A percentile compares a stretch with the other conserved stretches of the same genome.
Evolutionary conservation across 331 rosid genomes (phyloP).

Genomic region (Stylosanthes scabra): DNA sequence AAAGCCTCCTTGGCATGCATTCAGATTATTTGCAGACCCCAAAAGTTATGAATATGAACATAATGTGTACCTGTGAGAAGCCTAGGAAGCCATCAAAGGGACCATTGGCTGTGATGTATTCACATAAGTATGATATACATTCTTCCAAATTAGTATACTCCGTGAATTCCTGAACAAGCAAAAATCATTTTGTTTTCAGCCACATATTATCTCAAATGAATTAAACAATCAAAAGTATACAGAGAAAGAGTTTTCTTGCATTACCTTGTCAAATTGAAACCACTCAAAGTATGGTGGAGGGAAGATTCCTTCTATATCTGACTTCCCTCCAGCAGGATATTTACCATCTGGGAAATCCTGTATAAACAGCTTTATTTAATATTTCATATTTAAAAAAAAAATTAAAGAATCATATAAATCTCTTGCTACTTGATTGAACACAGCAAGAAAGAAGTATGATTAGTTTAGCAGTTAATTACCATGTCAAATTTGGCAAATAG

Average conservation of each 20-base stretch:
- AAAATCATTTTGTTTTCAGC: constrained; percentile 7
- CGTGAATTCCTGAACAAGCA: constrained; percentile 67
- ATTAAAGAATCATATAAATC: neutral
- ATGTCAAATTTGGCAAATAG: constrained; percentile 66
- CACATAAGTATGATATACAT: constrained; percentile 69
- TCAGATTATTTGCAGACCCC: neutral
- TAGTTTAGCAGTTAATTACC: constrained; percentile 71
- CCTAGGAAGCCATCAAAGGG: constrained; percentile 90
- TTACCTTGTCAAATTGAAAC: constrained; percentile 84
- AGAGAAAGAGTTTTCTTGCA: neutral
- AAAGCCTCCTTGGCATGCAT: neutral
- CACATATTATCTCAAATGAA: constrained; percentile 4
- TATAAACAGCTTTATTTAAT: neutral
- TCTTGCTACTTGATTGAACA: neutral
- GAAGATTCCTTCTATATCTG: constrained; percentile 83
- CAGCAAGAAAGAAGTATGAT: neutral
- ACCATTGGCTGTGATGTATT: constrained; percentile 76
- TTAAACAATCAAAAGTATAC: neutral
- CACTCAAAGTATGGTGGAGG: constrained; percentile 92
- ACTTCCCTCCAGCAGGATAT: constrained; percentile 86
- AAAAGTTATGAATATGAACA: constrained; percentile 9
- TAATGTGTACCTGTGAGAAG: constrained; percentile 75
- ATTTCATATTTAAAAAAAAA: too few species aligned
- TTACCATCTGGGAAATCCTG: constrained; percentile 77
- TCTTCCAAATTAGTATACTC: constrained; percentile 82